Evolutionary conservation across 352 stramenopile genomes (phyloP), one percentile per base, ranked within the genome.

Genomic region (Phytophthora sansomeana): DNA sequence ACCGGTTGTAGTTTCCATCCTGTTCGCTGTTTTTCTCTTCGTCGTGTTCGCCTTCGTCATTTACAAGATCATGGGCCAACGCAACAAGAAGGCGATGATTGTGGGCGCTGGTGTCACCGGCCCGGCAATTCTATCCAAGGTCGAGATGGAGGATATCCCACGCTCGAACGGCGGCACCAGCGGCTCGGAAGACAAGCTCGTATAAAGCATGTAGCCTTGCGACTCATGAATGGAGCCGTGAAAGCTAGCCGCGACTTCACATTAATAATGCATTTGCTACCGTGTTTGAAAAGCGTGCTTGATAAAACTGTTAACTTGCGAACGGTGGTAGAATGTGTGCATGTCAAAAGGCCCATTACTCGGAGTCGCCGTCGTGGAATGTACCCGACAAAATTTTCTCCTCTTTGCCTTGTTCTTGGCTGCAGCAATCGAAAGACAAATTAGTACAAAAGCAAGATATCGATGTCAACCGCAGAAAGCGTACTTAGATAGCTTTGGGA

Each of bases 291-390:
- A 28, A 47, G 17, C 28, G 24, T 47, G 41, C 8, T 29, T 47
- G 21, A 3, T 24, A 24, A 24, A 24, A 24, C 21, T 24, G 9
- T 47, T 21, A 6, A 10, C 6, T n/a, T 41, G 35, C n/a, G 35
- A 41, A 8, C 11, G 35, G 35, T 41, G 39, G 5, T 41, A 19
- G 43, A 5, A 46, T 32, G 3, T 29, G 24, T 30, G 16, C 17
- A 19, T 6, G 17, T 47, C 41, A 47, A 29, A 29, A 47, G 17
- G 41, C 9, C 17, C 19, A 19, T 78, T 70, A 89, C 61, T 89
- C 80, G 0, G 80, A 89, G 56, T 89, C 80, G 28, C 80, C 80
- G 43, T 89, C 80, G 54, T 89, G 80, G 55, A 87, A 89, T 28
- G 78, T 87, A 30, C 80, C 80, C 16, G 73, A 75, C 30, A 89